Base-by-base conservation (phyloP, 2,329 filamentous ascomycete species). In the Penicillium sp. region DNA sequence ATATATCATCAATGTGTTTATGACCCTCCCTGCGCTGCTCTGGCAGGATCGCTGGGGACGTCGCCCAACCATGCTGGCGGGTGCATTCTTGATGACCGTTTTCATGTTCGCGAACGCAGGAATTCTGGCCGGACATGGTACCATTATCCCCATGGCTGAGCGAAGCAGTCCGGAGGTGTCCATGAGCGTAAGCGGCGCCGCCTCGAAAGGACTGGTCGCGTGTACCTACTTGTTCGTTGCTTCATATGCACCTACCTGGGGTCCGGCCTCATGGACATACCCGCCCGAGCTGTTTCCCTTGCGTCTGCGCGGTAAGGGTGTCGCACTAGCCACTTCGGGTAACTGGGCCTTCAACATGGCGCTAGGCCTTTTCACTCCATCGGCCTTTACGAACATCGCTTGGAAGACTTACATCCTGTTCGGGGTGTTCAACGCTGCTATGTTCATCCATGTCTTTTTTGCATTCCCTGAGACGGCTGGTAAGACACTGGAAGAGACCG, bases 21-120 rank as follows among this genome's bases (percentile, higher is more conserved):
- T 91, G 84, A 93, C 90, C 0, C 71, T 92, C 3, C 89, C 89
- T 0, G 89, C 89, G 1, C 82, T 93, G 22, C 73, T 92, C 49
- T 92, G 79, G 76, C 82, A 91, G 65, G 90, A 93, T 65, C 79
- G 81, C 55, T 90, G 87, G 84, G 90, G 90, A 50, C 89, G 90
- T 57, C 89, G 88, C 43, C 78, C 78, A 2, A 84, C 87, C 3
- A 79, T 90, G 45, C 77, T 90, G 16, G 68, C 85, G 24, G 88
- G 88, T 48, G 84, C 87, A 8, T 74, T 82, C 48, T 74, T 87
- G 54, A 90, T 90, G 87, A 66, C 65, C 21, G 67, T 64, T 8
- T 70, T 68, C 58, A 69, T 78, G 51, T 78, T 74, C 58, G 63
- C 71, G 54, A 76, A 76, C 52, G 76, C 71, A 19, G 75, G 69